Conservation (phyloP, 371 early-diverging fungal species). For the Rhizomucor pusillus region DNA sequence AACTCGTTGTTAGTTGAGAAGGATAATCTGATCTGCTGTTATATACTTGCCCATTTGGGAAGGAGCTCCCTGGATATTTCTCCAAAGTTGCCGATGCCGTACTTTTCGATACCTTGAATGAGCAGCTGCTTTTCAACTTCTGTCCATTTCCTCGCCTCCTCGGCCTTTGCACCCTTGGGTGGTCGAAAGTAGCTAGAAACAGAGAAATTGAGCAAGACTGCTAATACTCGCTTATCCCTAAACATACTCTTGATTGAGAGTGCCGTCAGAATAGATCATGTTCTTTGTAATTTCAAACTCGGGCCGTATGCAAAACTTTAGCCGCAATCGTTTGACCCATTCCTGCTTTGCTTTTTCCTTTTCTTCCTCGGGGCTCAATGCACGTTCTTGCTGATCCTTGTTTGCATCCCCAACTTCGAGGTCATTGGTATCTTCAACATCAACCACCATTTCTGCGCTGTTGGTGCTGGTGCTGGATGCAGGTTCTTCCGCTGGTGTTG, state of each 20-base stretch:
- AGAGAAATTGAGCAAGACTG: background rate
- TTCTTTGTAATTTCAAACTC: conserved; percentile 79
- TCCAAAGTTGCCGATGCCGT: conserved; percentile 88
- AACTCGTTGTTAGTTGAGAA: background rate
- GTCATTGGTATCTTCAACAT: no score
- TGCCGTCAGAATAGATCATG: conserved; percentile 80
- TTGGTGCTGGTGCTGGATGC: no score
- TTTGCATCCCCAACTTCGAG: no score
- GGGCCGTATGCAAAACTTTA: conserved; percentile 79
- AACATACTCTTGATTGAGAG: conserved; percentile 83
- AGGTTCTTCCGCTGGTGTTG: no score
- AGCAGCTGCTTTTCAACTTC: conserved; percentile 73
- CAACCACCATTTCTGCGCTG: no score
- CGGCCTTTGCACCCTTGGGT: conserved; percentile 53
- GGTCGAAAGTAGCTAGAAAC: conserved; percentile 74
- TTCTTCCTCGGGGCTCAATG: conserved; percentile 7
- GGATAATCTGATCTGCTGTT: background rate
- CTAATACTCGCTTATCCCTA: background rate
- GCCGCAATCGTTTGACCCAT: conserved; percentile 78
- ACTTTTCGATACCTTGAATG: conserved; percentile 77
- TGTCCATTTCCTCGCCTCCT: conserved; percentile 78
- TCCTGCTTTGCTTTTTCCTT: conserved; percentile 54
- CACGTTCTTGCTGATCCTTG: no score
- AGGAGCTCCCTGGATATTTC: conserved; percentile 80
- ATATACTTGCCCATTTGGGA: conserved; percentile 72